A percentile compares a stretch with the other conserved stretches of the same genome.
Evolutionary conservation across 2,329 filamentous ascomycete genomes (phyloP).

Genomic region (Sclerotinia borealis): DNA sequence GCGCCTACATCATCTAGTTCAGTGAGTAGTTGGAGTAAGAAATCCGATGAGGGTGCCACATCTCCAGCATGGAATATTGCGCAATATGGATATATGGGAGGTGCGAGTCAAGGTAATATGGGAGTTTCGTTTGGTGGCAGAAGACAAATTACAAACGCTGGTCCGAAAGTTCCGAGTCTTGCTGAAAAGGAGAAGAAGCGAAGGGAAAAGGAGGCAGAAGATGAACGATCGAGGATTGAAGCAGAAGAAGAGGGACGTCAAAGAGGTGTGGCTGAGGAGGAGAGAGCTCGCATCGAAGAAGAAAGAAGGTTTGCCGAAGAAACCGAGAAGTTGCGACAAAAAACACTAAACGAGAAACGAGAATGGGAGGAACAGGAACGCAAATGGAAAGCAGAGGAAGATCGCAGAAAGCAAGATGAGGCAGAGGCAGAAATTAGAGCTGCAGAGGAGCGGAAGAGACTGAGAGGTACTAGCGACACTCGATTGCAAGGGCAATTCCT

Average conservation of each 20-base stretch:
- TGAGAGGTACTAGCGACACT: conserved; percentile 55
- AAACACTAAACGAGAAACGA: conserved; percentile 61
- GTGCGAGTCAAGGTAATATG: conserved; percentile 90
- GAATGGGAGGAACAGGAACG: conserved; percentile 72
- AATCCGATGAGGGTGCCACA: conserved; percentile 71
- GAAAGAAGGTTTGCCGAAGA: conserved; percentile 63
- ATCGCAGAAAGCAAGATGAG: conserved; percentile 65
- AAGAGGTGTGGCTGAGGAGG: conserved; percentile 49
- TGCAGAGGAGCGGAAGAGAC: conserved; percentile 57
- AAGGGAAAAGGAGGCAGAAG: conserved; percentile 51
- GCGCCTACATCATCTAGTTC: conserved; percentile 46
- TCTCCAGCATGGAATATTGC: conserved; percentile 96
- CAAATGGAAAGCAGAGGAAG: conserved; percentile 72
- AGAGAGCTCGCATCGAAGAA: conserved; percentile 54
- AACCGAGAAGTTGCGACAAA: conserved; percentile 49
- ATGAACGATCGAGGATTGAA: conserved; percentile 50
- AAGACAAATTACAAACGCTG: conserved; percentile 82
- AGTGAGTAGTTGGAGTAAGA: conserved; percentile 88
- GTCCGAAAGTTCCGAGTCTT: conserved; percentile 71
- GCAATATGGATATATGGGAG: conserved; percentile 97
- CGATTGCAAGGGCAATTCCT: conserved; percentile 77
- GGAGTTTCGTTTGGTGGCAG: conserved; percentile 88
- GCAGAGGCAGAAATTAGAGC: conserved; percentile 63
- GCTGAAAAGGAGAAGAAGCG: conserved; percentile 75
- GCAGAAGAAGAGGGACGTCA: conserved; percentile 47